Conservation (phyloP, 257 asterid species). For the Solanum tacnaense region DNA sequence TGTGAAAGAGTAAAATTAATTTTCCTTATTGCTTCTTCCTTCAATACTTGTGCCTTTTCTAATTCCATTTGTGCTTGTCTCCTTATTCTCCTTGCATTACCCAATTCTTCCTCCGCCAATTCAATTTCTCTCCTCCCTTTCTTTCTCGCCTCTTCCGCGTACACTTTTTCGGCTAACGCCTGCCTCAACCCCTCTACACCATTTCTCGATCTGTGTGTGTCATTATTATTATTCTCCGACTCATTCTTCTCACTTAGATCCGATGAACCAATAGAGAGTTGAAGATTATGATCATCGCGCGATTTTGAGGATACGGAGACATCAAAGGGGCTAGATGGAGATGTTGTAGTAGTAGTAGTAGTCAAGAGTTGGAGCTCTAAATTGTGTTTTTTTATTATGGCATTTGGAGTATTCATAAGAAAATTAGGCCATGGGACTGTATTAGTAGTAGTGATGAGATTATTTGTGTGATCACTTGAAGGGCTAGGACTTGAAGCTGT, state of each 20-base stretch:
- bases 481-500: constrained; percentile 56
- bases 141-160: constrained; percentile 54
- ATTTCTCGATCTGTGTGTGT: neutral
- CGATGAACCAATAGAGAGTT: constrained; percentile 19
- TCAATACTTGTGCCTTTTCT: constrained; percentile 39
- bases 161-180: constrained; percentile 54
- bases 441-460: constrained; percentile 2
- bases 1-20: constrained; percentile 37
- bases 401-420: neutral
- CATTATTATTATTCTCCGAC: neutral
- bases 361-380: constrained; percentile 55
- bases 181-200: constrained; percentile 16
- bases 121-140: constrained; percentile 48
- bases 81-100: constrained; percentile 51
- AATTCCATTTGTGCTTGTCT: constrained; percentile 49
- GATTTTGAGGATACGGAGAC: neutral
- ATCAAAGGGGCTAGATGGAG: neutral
- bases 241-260: neutral
- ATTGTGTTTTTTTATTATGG: constrained; percentile 8
- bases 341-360: constrained; percentile 18
- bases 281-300: constrained; percentile 7
- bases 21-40: constrained; percentile 36
- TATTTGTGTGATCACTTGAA: constrained; percentile 11
- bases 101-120: constrained; percentile 50
- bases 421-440: constrained; percentile 5